phyloP scores from a whole-genome alignment of 495 filamentous ascomycete species.

The Entonaema liquescens region DNA sequence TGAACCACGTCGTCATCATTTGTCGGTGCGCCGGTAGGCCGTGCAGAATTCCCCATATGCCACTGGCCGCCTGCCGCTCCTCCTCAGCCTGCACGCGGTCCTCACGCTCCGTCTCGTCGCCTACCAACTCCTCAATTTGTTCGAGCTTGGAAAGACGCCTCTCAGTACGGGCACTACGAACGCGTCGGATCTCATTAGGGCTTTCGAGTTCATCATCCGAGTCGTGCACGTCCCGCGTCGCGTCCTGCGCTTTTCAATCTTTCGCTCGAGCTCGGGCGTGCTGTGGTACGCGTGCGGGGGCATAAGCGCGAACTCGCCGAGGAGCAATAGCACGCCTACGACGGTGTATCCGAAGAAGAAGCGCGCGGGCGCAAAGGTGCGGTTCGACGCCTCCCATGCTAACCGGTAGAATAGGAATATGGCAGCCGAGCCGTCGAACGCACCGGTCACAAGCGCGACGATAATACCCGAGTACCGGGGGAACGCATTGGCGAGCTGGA shows the following conservation, averaged over 20 bases:
- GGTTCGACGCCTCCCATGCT: conserved; percentile 61
- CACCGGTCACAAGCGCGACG: conserved; percentile 73
- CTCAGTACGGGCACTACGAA: conserved; percentile 49
- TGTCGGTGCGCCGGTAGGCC: conserved; percentile 56
- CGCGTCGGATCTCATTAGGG: conserved; percentile 41
- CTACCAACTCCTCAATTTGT: conserved; percentile 57
- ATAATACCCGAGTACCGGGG: conserved; percentile 71
- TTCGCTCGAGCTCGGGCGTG: conserved; percentile 61
- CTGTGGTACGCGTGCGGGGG: conserved; percentile 69
- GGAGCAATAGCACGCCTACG: conserved; percentile 64
- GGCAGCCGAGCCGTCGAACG: conserved; percentile 75
- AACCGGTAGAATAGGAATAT: conserved; percentile 72
- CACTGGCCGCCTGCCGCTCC: conserved; percentile 59
- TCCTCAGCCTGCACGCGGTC: conserved; percentile 61
- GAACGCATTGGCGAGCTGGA: conserved; percentile 77
- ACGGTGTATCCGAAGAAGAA: conserved; percentile 73
- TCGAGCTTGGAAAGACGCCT: conserved; percentile 43
- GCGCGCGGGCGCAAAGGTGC: conserved; percentile 62
- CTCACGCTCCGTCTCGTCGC: conserved; percentile 53
- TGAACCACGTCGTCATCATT: conserved; percentile 59
- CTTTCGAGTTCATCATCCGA: conserved; percentile 52
- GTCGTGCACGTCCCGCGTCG: conserved; percentile 48
- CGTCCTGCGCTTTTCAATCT: conserved; percentile 48
- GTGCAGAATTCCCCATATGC: conserved; percentile 62
- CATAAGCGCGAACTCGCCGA: conserved; percentile 68